Evolutionary conservation across 257 asterid genomes (phyloP), one percentile per base, ranked within the genome.

Genomic region (Nicotiana sylvestris): DNA sequence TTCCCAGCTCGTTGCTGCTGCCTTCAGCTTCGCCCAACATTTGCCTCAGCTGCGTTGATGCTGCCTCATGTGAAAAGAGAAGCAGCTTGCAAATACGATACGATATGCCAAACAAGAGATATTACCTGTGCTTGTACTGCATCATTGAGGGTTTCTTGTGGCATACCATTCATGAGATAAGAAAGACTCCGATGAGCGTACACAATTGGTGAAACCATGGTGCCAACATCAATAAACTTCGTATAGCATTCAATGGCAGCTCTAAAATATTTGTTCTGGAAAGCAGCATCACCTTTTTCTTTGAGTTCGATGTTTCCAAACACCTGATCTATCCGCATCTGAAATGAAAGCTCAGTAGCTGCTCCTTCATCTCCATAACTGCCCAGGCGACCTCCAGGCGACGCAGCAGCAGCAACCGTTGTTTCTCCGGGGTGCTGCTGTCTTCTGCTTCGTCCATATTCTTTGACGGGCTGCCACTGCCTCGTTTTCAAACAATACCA

Each of bases 41-140:
- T 21, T 21, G 21, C 21, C 0, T 21, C 21, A 21, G 21, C 21
- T 21, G 21, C 21, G 21, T 21, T 21, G 21, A 21, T 21, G 21
- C 21, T 21, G 21, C 21, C 21, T 21, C 21, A 85, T 49, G 91
- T 86, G 76, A 90, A 94, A 56, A 94, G 98, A 5, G 97, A 88
- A 76, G 91, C 95, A 65, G 98, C 97, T 89, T 92, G 98, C 43
- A 95, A 93, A 84, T 94, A 88, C 49, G 87, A 87, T 1, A 95
- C 98, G 51, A 96, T 92, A 53, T 93, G 96, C 99, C 98, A 95
- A 16, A 92, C 91, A 6, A 96, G 94, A n/a, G 96, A 90, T 66
- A 95, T 87, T 55, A 86, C 93, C 82, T 90, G 91, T 51, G 98
- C 97, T 86, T 95, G 97, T 84, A 92, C 91, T 4, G 96, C 97